Percentiles rank a stretch among this genome's conserved stretches.
These are phyloP conservation scores for Larix sibirica DNA, from an alignment of 83 land plant genomes.

Conservation along the genomic window DNA sequence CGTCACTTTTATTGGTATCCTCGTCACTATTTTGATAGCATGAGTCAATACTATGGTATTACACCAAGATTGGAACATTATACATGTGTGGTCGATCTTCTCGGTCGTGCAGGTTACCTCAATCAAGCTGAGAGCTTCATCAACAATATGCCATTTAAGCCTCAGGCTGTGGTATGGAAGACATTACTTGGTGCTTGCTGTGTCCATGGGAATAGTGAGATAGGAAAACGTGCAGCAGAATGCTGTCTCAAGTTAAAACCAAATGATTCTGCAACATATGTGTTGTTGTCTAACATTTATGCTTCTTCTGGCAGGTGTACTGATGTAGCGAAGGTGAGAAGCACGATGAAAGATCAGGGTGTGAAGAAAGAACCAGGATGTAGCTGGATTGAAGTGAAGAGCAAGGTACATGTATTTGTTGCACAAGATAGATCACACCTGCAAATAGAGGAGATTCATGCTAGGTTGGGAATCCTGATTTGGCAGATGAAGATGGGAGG, in stretches of 20 bases:
- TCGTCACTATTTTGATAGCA: not conserved
- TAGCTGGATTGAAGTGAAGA: not conserved
- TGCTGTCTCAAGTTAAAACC: not conserved
- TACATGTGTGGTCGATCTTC: not conserved
- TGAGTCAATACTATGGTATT: not conserved
- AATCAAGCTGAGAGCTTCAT: not conserved
- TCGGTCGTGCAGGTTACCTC: not conserved
- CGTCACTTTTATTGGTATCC: not conserved
- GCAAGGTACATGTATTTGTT: not conserved
- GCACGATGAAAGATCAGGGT: not conserved
- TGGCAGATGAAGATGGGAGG: not conserved
- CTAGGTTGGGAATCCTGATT: not conserved
- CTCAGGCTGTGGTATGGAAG: not conserved
- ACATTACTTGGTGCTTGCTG: not conserved
- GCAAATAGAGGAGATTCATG: not conserved
- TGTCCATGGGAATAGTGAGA: not conserved
- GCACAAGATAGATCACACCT: not conserved
- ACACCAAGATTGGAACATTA: not conserved
- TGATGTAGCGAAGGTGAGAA: not conserved
- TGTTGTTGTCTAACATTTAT: not conserved
- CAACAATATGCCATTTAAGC: not conserved
- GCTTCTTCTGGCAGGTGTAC: not conserved
- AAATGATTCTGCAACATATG: constrained; percentile 2
- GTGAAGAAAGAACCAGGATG: not conserved
- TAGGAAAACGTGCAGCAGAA: not conserved